A percentile compares a stretch with the other conserved stretches of the same genome.
Conservation (phyloP, 768 basidiomycete genomes). For the Suillus alpinus region DNA sequence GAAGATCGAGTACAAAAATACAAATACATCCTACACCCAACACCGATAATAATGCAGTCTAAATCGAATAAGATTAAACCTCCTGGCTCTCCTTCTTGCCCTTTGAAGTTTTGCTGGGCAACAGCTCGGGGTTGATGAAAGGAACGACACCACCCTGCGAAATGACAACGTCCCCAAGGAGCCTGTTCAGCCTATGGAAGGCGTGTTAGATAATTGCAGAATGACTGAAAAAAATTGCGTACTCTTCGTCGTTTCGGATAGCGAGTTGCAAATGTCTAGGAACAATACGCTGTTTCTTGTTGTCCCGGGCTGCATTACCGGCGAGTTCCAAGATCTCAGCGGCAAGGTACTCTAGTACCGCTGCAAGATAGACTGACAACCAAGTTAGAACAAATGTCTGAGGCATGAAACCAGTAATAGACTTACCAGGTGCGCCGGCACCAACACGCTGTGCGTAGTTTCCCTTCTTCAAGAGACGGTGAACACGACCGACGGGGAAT, state of each 20-base stretch:
- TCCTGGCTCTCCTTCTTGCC: slow-evolving; percentile 53
- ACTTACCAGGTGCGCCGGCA: slow-evolving; percentile 46
- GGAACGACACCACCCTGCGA: slow-evolving; percentile 62
- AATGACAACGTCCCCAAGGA: slow-evolving; percentile 51
- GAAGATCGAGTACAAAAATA: slow-evolving; percentile 22
- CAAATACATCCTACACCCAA: slow-evolving; percentile 28
- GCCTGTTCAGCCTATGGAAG: slow-evolving; percentile 33
- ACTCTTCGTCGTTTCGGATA: slow-evolving; percentile 62
- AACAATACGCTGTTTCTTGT: slow-evolving; percentile 62
- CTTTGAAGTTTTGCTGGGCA: slow-evolving; percentile 51
- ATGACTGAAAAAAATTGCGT: neutral
- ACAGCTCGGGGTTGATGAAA: slow-evolving; percentile 48
- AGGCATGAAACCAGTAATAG: neutral
- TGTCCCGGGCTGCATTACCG: slow-evolving; percentile 53
- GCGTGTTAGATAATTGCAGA: neutral
- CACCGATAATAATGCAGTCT: slow-evolving; percentile 15
- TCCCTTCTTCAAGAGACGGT: slow-evolving; percentile 55
- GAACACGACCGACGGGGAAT: slow-evolving; percentile 61
- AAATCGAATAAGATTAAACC: slow-evolving; percentile 28
- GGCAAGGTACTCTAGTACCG: slow-evolving; percentile 59
- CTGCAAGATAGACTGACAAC: slow-evolving; percentile 53
- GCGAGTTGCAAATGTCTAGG: slow-evolving; percentile 66
- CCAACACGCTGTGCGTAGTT: slow-evolving; percentile 60
- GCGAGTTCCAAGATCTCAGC: slow-evolving; percentile 65
- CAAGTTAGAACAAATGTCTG: neutral